phyloP scores from a whole-genome alignment of 2,329 filamentous ascomycete genomes.

The Cladobotryum mycophilum region DNA sequence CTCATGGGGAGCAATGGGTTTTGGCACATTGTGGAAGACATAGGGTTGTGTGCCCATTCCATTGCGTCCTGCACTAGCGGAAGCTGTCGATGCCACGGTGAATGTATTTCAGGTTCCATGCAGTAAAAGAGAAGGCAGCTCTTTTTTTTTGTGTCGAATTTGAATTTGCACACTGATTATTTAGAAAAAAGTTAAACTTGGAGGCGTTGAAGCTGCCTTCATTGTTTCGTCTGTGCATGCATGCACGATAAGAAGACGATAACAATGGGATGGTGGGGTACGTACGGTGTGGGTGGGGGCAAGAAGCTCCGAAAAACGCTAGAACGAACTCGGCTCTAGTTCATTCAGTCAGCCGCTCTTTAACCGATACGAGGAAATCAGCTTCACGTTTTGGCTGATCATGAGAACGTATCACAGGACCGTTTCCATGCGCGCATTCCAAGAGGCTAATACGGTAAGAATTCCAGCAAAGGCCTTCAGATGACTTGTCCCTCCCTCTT shows the following conservation, averaged over 20 bases:
- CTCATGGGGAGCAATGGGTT: conserved; percentile 31
- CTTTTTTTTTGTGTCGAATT: too few species aligned
- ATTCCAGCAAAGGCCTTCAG: neutral
- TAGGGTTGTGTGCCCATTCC: conserved; percentile 30
- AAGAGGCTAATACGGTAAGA: neutral
- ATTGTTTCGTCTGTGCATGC: neutral
- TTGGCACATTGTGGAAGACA: conserved; percentile 32
- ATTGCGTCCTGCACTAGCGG: conserved; percentile 15
- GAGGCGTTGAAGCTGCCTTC: neutral
- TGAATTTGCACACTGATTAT: too few species aligned
- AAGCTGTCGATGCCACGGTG: conserved; percentile 8
- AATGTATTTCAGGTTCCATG: neutral
- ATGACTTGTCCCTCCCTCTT: neutral
- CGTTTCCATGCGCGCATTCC: conserved; percentile 1
- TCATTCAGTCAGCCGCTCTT: neutral
- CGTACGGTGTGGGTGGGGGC: neutral
- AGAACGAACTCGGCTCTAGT: too few species aligned
- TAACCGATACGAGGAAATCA: neutral
- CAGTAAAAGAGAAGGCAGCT: neutral
- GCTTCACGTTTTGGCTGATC: neutral
- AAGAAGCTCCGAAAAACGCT: neutral
- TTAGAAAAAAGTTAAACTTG: neutral
- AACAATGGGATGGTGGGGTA: neutral
- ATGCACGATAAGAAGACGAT: too few species aligned
- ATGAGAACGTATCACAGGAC: conserved; percentile 5